Base-by-base conservation (phyloP, 768 basidiomycete genomes). In the Lactarius hatsudake region DNA sequence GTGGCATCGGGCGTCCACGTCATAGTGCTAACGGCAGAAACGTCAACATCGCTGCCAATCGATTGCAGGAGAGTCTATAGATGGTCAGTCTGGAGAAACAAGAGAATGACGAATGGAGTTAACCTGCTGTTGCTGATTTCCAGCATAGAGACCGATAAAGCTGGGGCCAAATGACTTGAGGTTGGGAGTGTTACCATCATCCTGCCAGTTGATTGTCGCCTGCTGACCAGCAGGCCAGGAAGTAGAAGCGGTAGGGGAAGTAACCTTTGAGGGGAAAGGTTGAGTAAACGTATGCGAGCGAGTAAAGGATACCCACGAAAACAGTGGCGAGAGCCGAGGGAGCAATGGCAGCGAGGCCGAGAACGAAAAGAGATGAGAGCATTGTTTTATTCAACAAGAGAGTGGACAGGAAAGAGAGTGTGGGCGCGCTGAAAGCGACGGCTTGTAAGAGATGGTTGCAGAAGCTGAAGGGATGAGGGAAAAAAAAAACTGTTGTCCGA, bases 41-140 rank as follows among this genome's bases (percentile, higher is more conserved):
- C 88, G 72, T 90, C 79, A 66, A 85, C 75, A 66, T 72, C 81
- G 7, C 71, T 56, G 20, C 77, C 73, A 62, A 93, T 79, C 5
- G 69, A 62, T 75, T 90, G 89, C 40, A 93, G 78, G 7, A 71
- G 71, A 5, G 87, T 88, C 90, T 84, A 38, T 1, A 26, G 23
- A 18, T 30, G n/a, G 59, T 48, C 57, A 81, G 62, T 63, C 23
- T 38, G 23, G 58, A 56, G 36, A 65, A 28, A 23, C 10, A 65
- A n/a, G 0, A 10, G n/a, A 58, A 20, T 8, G 12, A 9, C 23
- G 0, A 36, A 28, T 17, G 32, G 40, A 48, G 23, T 69, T 45
- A 30, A 89, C 90, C 84, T 92, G 90, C 71, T 85, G 79, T 13
- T 73, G 75, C 36, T 81, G 76, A 73, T 84, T 90, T 53, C 91